phyloP scores from a whole-genome alignment of 192 early-diverging fungal genomes.

The Coemansia asiatica region DNA sequence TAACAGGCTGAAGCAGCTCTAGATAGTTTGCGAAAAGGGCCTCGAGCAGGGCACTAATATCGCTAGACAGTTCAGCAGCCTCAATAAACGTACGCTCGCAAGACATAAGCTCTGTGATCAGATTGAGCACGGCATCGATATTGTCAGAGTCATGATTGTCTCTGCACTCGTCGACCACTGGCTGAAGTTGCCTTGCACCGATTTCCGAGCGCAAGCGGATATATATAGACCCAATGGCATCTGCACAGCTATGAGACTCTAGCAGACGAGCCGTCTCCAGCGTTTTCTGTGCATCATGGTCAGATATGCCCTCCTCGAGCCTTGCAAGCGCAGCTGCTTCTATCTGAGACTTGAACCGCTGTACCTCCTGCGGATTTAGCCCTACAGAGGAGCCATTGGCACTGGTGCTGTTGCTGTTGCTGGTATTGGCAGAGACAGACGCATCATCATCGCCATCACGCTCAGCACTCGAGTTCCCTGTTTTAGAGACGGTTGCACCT shows the following conservation, averaged over 20 bases:
- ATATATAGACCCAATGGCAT: constrained; percentile 14
- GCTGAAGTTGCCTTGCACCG: constrained; percentile 18
- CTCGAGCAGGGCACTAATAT: constrained; percentile 17
- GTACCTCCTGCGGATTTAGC: constrained; percentile 3
- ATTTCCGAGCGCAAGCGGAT: constrained; percentile 22
- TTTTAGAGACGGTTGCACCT: neutral
- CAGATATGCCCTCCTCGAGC: constrained; percentile 14
- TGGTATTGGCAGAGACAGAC: neutral
- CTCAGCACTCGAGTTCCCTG: neutral
- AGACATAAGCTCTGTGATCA: constrained; percentile 12
- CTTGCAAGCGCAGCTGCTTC: constrained; percentile 4
- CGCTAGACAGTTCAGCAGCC: constrained; percentile 15
- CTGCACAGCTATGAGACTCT: constrained; percentile 15
- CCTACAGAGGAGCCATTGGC: constrained; percentile 8
- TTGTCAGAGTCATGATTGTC: neutral
- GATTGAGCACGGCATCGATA: constrained; percentile 9
- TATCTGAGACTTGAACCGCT: constrained; percentile 13
- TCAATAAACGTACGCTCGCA: constrained; percentile 38
- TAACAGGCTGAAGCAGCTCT: constrained; percentile 19
- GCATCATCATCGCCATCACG: neutral
- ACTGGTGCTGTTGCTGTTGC: too few relatives aligned
- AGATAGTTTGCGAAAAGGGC: constrained; percentile 13
- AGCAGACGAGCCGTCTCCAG: constrained; percentile 17
- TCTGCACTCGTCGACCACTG: constrained; percentile 3
- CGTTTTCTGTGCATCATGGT: constrained; percentile 13